Base-by-base conservation (phyloP, 768 basidiomycete species). In the Cyathus striatus region DNA sequence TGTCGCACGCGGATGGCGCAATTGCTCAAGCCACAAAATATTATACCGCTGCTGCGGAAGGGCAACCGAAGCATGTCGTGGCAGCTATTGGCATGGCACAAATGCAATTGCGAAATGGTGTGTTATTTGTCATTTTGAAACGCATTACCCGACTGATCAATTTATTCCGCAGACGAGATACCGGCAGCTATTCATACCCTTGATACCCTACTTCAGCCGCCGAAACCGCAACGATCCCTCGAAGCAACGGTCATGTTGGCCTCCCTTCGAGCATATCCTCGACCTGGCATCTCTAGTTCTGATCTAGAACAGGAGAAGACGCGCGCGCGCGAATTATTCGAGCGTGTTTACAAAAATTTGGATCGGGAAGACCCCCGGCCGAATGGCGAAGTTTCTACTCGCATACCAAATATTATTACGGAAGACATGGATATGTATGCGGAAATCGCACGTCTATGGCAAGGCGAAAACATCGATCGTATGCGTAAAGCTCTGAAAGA, bases 361-460 rank as follows among this genome's bases (percentile, higher is more conserved):
- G 79, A 83, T 27, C 61, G 71, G 0, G 86, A 86, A n/a, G 78
- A 81, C 23, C 53, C 63, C 3, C 70, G 77, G 7, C 44, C 64
- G 12, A 70, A 70, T 43, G 76, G 75, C 0, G 58, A 70, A 34
- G 54, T 52, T 7, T 50, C 55, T 5, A 66, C 54, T 42, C 68
- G 67, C 48, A 47, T 68, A 2, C 67, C 81, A 4, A 72, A 77
- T 17, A 75, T 68, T 17, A 73, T 92, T 38, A 70, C 70, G 0
- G 80, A 87, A 12, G 95, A 99, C 54, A 67, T 86, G 40, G 88
- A 95, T 46, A 80, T 97, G 76, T 86, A 90, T 50, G 66, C 83
- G n/a, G 94, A 97, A 59, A 82, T 97, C 46, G 91, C 91, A 9
- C 79, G 83, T 36, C 60, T 96, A 42, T 97, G 92, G 88, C 86